Base-by-base conservation (phyloP, 768 basidiomycete species). In the Stropharia rugosoannulata region DNA sequence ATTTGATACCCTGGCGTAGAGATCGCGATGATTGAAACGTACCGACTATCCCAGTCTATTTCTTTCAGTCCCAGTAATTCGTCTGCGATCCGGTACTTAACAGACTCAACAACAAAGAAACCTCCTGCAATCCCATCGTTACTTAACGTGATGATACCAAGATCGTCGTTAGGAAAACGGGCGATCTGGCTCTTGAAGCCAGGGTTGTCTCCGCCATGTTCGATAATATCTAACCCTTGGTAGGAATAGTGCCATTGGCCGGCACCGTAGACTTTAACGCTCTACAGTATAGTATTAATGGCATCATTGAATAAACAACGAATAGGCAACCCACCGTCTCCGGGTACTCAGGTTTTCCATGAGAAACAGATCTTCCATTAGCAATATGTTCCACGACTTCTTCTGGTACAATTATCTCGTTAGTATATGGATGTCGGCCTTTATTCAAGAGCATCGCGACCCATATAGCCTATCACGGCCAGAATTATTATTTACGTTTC, bases 181-280 rank as follows among this genome's bases (percentile, higher is more conserved):
- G 69, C 55, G 9, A 75, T 63, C 52, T 68, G 66, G 0, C 63
- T 64, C 45, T 60, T 65, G 52, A 57, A 77, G 1, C 76, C 76
- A 1, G 75, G 73, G 55, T 73, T 73, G 44, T 63, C 69, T 2
- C 78, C 76, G 2, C 74, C 75, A 59, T 80, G 77, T 52, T 78
- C 76, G 39, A 80, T 69, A 8, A 77, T 63, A 47, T 76, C 74
- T 46, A 71, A 69, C 4, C 76, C 76, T 19, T 68, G 73, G 47
- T 77, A 77, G 0, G 73, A 68, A 53, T 68, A 76, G 9, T 72
- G 56, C 59, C 66, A 69, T 60, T 77, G 77, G 9, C 70, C 77
- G 13, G 68, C 68, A 0, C 75, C 77, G 37, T 79, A 78, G 0
- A 75, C 70, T 35, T 63, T 69, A 0, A 73, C 68, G 47, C 73